Conservation (phyloP, 768 basidiomycete species). For the Pleurotus tuoliensis region DNA sequence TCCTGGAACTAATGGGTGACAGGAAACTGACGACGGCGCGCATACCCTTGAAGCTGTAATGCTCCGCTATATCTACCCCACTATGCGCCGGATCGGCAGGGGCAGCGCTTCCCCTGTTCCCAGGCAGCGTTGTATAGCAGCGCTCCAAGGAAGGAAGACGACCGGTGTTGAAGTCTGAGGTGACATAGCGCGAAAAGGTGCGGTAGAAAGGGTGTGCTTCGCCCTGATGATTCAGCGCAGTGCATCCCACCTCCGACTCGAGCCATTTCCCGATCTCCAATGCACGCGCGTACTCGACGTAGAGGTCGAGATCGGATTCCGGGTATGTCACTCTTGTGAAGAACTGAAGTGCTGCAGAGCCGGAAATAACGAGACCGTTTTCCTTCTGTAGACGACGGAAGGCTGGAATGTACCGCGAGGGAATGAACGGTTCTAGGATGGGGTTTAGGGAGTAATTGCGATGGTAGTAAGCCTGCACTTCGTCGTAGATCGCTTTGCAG, state of each 20-base stretch:
- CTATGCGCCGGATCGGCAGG: no score
- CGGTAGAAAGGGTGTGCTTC: slow-evolving; percentile 18
- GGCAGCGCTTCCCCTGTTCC: slow-evolving; percentile 5
- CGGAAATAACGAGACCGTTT: slow-evolving; percentile 47
- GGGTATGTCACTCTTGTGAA: slow-evolving; percentile 40
- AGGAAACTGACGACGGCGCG: neutral
- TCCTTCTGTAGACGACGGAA: slow-evolving; percentile 41
- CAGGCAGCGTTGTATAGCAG: neutral
- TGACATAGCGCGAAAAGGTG: neutral
- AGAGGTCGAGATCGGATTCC: slow-evolving; percentile 50
- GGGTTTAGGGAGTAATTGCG: slow-evolving; percentile 31
- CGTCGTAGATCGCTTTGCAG: slow-evolving; percentile 11
- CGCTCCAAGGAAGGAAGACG: no score
- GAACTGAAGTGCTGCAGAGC: slow-evolving; percentile 51
- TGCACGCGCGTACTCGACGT: slow-evolving; percentile 29
- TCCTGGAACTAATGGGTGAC: slow-evolving; percentile 6
- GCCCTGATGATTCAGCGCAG: slow-evolving; percentile 9
- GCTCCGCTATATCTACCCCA: neutral
- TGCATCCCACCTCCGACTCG: slow-evolving; percentile 25
- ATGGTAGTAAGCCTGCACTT: slow-evolving; percentile 2
- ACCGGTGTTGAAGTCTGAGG: no score
- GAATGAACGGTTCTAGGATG: slow-evolving; percentile 33
- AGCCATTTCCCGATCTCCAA: slow-evolving; percentile 33
- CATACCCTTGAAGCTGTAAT: slow-evolving; percentile 4
- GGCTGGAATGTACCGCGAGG: slow-evolving; percentile 11